Evolutionary conservation across 768 basidiomycete species (phyloP), one percentile per base, ranked within the genome.

Genomic region (Boletus subparvulus): DNA sequence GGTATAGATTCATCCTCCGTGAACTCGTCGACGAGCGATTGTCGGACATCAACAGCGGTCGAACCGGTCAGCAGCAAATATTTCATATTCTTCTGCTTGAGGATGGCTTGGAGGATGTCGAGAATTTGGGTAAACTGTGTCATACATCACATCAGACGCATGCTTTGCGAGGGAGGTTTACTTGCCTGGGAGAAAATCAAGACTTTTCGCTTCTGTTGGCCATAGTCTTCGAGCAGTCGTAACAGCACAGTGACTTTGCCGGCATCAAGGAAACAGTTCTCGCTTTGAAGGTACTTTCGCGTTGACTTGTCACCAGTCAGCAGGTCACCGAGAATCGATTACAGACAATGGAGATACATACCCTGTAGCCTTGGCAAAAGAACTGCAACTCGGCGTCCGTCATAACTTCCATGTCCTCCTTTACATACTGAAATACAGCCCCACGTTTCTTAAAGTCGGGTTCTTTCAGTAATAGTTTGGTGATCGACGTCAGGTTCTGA

Each of bases 321-420:
- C 17, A 35, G 3, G 41, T 14, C 39, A 37, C 12, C 33, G 8
- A 19, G 14, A 4, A 10, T 32, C n/a, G 19, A 39, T 39, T 8
- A 24, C n/a, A 17, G 17, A 4, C 30, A 19, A 52, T 10, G 1
- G 33, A 48, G 4, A 51, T 35, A 41, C 54, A 35, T 17, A 94
- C 94, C 82, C 91, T 93, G 75, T 96, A 96, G 12, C 85, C 84
- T 47, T 82, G 80, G 65, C 89, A 90, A 69, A 95, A 96, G 41
- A 83, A 73, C 65, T 97, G 93, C 36, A 99, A 78, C 74, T 98
- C 97, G 9, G 94, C 88, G 73, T 99, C 97, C 43, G 94, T 96
- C 96, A 98, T 98, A 19, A 97, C 88, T 63, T 90, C 84, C 90
- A 99, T 93, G 72, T 99, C 97, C 71, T 99, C 97, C 68, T 93